Percentiles rank a stretch among this genome's conserved stretches.
Evolutionary conservation across 805 yeast genomes (phyloP).

Genomic region (Myxozyma kluyveri): DNA sequence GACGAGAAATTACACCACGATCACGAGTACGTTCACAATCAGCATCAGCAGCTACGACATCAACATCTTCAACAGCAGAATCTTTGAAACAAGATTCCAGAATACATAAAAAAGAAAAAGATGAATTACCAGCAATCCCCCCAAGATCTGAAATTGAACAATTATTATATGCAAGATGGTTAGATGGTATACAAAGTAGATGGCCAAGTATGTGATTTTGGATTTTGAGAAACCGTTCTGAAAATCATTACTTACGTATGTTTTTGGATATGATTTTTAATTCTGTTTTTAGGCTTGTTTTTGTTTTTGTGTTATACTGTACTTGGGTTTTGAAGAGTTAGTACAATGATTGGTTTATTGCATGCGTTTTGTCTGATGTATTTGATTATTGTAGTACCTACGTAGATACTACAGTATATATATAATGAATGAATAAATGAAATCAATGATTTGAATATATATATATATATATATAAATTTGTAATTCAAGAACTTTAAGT

Average conservation of each 20-base stretch:
- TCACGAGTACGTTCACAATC: background rate
- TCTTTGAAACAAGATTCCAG: background rate
- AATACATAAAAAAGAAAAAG: too few species aligned
- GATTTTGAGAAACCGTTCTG: background rate
- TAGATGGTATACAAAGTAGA: constrained; percentile 29
- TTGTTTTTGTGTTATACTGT: background rate
- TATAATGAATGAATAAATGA: too few species aligned
- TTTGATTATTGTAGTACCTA: too few species aligned
- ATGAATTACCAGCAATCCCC: constrained; percentile 16
- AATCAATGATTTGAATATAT: too few species aligned
- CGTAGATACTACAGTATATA: too few species aligned
- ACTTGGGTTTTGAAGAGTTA: background rate
- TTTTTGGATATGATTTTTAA: background rate
- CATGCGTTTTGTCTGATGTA: too few species aligned
- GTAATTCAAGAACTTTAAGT: too few species aligned
- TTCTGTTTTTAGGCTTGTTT: background rate
- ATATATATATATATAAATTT: too few species aligned
- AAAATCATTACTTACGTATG: too few species aligned
- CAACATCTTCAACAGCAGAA: background rate
- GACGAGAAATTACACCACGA: too few species aligned
- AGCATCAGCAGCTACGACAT: background rate
- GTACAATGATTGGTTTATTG: too few species aligned
- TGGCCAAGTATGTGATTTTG: constrained; percentile 22
- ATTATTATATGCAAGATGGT: constrained; percentile 30
- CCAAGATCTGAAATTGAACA: constrained; percentile 27